Conservation (phyloP, 306 rosid species). For the Vachellia collinsii region DNA sequence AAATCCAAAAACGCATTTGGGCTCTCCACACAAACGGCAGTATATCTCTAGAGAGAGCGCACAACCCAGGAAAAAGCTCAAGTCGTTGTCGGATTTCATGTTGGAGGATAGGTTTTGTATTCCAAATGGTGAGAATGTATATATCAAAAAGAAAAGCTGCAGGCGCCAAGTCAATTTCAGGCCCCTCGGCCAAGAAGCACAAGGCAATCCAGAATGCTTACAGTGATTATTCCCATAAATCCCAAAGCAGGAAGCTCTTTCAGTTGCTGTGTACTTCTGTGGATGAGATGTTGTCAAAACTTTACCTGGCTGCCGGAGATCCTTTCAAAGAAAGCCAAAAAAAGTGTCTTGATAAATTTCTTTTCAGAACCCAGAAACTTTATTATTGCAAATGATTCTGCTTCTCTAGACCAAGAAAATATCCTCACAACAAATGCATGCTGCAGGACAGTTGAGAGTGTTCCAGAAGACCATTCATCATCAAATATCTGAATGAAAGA, state of each 20-base stretch:
- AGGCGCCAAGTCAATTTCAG: constrained; percentile 5
- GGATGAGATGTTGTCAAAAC: constrained; percentile 50
- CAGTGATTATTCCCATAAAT: constrained; percentile 33
- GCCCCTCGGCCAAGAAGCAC: constrained; percentile 44
- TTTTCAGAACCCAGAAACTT: constrained; percentile 53
- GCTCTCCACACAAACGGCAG: constrained; percentile 39
- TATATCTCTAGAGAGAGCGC: constrained; percentile 25
- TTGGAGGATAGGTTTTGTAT: constrained; percentile 37
- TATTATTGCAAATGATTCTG: constrained; percentile 33
- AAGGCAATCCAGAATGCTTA: constrained; percentile 36
- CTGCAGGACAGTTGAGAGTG: constrained; percentile 50
- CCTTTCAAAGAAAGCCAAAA: constrained; percentile 43
- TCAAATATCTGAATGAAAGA: constrained; percentile 38
- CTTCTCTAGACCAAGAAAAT: constrained; percentile 39
- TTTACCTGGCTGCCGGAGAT: constrained; percentile 51
- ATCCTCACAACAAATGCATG: constrained; percentile 43
- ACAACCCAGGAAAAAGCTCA: constrained; percentile 36
- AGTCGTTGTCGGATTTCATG: constrained; percentile 44
- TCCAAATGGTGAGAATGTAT: constrained; percentile 27
- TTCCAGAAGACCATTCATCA: constrained; percentile 47
- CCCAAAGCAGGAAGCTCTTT: constrained; percentile 21
- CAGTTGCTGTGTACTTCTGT: constrained; percentile 38
- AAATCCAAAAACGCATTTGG: constrained; percentile 24
- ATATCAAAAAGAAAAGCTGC: constrained; percentile 40
- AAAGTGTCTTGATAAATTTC: constrained; percentile 37